Conservation (phyloP, 441 rosid species). For the Populus hybrid region DNA sequence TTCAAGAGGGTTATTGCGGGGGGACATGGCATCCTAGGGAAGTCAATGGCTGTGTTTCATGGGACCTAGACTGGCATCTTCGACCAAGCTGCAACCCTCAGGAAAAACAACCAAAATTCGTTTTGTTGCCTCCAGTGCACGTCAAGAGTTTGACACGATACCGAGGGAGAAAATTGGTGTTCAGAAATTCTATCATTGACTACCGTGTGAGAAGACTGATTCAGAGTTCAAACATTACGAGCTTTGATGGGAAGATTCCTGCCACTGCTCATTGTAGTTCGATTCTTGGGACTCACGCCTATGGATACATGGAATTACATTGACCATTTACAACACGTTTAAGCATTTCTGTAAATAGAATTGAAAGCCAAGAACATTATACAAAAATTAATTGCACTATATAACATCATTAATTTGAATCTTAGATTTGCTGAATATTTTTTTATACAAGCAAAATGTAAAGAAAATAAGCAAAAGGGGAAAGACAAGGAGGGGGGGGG, state of each 20-base stretch:
- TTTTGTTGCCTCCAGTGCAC: too few species aligned
- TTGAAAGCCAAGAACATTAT: too few species aligned
- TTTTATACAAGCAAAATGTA: slow-evolving; percentile 21
- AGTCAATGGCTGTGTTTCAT: too few species aligned
- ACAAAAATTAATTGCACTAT: background rate
- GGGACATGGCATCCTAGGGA: too few species aligned
- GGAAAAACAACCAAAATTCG: too few species aligned
- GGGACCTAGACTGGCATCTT: too few species aligned
- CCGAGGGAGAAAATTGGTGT: too few species aligned
- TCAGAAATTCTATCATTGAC: background rate
- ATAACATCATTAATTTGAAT: too few species aligned
- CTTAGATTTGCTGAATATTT: background rate
- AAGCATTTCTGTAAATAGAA: background rate
- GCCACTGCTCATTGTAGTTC: background rate
- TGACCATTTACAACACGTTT: too few species aligned
- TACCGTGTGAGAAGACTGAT: background rate
- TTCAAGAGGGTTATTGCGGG: too few species aligned
- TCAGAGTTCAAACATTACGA: background rate
- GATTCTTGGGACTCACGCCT: background rate
- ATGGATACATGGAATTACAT: background rate
- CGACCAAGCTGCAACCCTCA: too few species aligned
- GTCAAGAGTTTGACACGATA: too few species aligned
- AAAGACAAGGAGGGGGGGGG: background rate
- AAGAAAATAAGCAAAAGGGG: background rate
- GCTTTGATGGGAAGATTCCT: background rate